Evolutionary conservation across 495 filamentous ascomycete species (phyloP).

Genomic region (Pseudomonodictys pantanalensis): DNA sequence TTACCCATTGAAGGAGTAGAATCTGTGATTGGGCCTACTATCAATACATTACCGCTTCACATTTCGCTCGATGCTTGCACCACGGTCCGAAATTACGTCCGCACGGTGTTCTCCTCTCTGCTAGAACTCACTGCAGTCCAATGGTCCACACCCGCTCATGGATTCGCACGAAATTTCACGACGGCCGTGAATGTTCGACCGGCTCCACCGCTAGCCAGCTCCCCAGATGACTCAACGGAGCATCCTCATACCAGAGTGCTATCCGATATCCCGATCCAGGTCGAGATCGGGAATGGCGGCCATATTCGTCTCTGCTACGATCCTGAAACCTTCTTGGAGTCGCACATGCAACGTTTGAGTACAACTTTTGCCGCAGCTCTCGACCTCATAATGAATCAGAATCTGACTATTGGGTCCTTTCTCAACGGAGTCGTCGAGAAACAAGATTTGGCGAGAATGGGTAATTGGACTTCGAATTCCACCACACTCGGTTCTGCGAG

Average conservation of each 20-base stretch:
- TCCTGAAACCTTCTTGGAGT: not conserved
- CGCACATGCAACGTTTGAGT: not conserved
- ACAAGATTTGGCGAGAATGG: not conserved
- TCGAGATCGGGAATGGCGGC: not conserved
- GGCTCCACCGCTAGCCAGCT: not conserved
- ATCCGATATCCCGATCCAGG: constrained; percentile 4
- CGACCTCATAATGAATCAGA: not conserved
- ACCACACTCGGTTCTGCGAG: not conserved
- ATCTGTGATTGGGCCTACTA: not conserved
- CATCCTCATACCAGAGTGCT: not conserved
- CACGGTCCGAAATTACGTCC: not conserved
- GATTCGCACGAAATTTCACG: not conserved
- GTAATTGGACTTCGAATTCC: not conserved
- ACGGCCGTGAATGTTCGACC: constrained; percentile 12
- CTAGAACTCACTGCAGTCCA: not conserved
- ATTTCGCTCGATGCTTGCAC: not conserved
- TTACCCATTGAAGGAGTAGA: not conserved
- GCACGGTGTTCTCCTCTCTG: not conserved
- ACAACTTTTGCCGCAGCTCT: not conserved
- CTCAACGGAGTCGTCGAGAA: not conserved
- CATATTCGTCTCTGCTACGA: constrained; percentile 2
- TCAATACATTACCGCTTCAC: constrained; percentile 10
- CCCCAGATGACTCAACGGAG: not conserved
- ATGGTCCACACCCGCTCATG: constrained; percentile 1
- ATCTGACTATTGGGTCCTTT: not conserved